Conservation (phyloP, 2,329 filamentous ascomycete genomes). For the Aspergillus proliferans region DNA sequence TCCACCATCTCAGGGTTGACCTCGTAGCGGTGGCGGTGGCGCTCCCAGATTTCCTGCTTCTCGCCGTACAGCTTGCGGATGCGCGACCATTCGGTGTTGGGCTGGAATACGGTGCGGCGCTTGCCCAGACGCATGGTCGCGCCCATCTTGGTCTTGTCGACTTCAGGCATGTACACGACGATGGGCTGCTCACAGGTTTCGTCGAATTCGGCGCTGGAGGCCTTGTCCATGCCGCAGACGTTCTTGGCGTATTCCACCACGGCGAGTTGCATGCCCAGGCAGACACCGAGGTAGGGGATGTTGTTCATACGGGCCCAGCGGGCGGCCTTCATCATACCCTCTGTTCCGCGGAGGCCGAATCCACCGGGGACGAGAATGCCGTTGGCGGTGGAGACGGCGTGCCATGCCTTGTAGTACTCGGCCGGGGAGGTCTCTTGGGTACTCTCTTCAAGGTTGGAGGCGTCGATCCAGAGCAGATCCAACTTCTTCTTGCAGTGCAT, state of each 20-base stretch:
- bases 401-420: constrained; percentile 80
- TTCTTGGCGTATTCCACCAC: constrained; percentile 83
- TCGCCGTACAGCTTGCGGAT: constrained; percentile 68
- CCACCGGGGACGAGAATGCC: constrained; percentile 58
- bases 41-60: constrained; percentile 55
- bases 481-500: constrained; percentile 80
- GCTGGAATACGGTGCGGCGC: constrained; percentile 68
- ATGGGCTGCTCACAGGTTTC: constrained; percentile 57
- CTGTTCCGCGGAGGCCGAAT: constrained; percentile 73
- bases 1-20: constrained; percentile 76
- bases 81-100: constrained; percentile 68
- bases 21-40: constrained; percentile 85
- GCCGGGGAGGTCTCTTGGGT: constrained; percentile 58
- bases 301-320: constrained; percentile 79
- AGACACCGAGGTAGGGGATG: constrained; percentile 80
- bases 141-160: constrained; percentile 67
- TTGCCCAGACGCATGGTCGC: constrained; percentile 82
- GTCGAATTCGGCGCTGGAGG: constrained; percentile 53
- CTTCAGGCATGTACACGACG: constrained; percentile 90
- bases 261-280: constrained; percentile 86
- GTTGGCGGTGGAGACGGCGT: constrained; percentile 62
- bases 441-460: constrained; percentile 70
- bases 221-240: constrained; percentile 58
- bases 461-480: constrained; percentile 76
- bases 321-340: constrained; percentile 86